Base-by-base conservation (phyloP, 495 filamentous ascomycete species). In the Penicillium bovifimosum region DNA sequence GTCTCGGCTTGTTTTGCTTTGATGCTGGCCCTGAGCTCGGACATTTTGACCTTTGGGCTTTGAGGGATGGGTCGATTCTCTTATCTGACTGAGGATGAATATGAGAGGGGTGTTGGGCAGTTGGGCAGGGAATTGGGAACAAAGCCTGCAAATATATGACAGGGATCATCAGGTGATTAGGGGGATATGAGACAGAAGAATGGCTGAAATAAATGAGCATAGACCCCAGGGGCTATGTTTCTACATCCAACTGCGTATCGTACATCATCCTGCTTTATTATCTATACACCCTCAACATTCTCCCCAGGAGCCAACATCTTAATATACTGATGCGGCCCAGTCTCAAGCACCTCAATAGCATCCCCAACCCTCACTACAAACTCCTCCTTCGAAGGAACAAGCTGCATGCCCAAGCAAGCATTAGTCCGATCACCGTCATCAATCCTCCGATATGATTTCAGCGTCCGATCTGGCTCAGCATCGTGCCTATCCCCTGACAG, bases 391-490 rank as follows among this genome's bases (percentile, higher is more conserved):
- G 60, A 44, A 17, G 63, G 63, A 14, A 66, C 63, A 49, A 66
- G 63, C 53, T 66, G 63, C 87, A 96, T 87, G 1, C 91, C 92
- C 48, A 96, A 65, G 63, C 88, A 95, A 2, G 88, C 85, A 60
- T 77, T 79, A 3, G 76, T 77, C 18, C 75, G 76, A 40, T 86
- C 82, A 5, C 91, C 91, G 11, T 74, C 68, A 70, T 96, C 91
- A 36, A 96, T 84, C 26, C 78, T 66, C 28, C 91, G 77, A 67
- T 85, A 87, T 14, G 69, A 75, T 47, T 84, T 75, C 64, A 96
- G 64, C 10, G 88, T 86, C 32, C 67, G 70, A 67, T 91, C 85
- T 13, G 91, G 91, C 70, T 96, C 86, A 6, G 67, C 72, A 2
- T 67, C 65, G 65, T 96, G 87, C 44, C 80, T 78, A n/a, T 78